phyloP scores from a whole-genome alignment of 306 rosid species.

The Pyrus pyrifolia region DNA sequence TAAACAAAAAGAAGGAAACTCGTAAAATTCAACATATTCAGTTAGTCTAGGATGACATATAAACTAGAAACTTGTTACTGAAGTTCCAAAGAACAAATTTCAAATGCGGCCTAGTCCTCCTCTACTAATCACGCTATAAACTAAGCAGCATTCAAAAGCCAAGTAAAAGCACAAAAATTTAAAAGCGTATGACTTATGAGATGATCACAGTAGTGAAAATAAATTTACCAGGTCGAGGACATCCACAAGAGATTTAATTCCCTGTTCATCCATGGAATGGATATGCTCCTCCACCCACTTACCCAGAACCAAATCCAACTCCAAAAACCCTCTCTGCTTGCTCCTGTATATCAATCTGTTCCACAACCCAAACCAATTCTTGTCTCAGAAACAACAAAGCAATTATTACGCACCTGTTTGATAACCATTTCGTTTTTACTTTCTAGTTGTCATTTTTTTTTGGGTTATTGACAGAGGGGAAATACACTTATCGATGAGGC shows the following conservation, averaged over 20 bases:
- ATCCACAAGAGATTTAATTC: conserved; percentile 49
- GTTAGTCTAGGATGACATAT: neutral
- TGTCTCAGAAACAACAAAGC: neutral
- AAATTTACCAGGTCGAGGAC: conserved; percentile 64
- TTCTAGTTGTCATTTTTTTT: too few species aligned
- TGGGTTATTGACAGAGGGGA: neutral
- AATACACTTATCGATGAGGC: too few species aligned
- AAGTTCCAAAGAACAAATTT: neutral
- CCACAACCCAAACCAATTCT: neutral
- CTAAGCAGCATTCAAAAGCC: neutral
- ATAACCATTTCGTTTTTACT: too few species aligned
- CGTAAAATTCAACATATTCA: too few species aligned
- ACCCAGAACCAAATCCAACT: conserved; percentile 83
- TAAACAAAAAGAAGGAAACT: too few species aligned
- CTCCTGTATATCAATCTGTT: conserved; percentile 71
- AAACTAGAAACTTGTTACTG: neutral
- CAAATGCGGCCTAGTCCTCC: neutral
- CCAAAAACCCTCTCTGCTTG: conserved; percentile 83
- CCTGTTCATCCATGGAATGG: conserved; percentile 60
- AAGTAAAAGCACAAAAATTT: neutral
- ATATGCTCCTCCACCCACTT: conserved; percentile 86
- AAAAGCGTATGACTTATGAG: neutral
- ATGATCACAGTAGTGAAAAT: neutral
- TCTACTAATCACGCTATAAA: neutral
- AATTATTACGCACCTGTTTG: too few species aligned